A percentile compares a stretch with the other conserved stretches of the same genome.
These are phyloP conservation scores for Annulohypoxylon nitens DNA, from an alignment of 495 filamentous ascomycete genomes.

Conservation along the genomic window DNA sequence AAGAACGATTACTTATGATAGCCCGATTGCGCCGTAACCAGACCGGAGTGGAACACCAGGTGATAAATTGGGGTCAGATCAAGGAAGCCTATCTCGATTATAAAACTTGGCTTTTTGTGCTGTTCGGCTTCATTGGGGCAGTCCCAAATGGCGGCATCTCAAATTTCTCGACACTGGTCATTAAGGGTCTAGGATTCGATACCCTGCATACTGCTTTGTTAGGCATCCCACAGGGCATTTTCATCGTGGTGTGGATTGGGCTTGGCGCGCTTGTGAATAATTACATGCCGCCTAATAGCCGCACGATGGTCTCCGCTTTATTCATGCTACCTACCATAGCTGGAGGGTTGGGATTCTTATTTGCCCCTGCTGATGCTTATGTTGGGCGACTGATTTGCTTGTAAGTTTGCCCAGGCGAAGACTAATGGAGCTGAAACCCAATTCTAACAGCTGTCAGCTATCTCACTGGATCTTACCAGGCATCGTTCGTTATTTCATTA, in stretches of 20 bases:
- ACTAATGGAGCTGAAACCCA: neutral
- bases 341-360: constrained; percentile 14
- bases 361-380: neutral
- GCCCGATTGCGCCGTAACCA: constrained; percentile 12
- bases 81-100: constrained; percentile 12
- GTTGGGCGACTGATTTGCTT: constrained; percentile 14
- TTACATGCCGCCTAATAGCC: constrained; percentile 15
- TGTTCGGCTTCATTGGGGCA: constrained; percentile 1
- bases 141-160: constrained; percentile 13
- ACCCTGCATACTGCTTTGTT: constrained; percentile 2
- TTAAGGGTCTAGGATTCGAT: constrained; percentile 5
- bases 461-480: constrained; percentile 19
- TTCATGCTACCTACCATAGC: constrained; percentile 26
- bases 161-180: constrained; percentile 11
- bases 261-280: constrained; percentile 17
- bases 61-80: constrained; percentile 6
- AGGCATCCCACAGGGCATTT: constrained; percentile 3
- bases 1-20: constrained; percentile 14
- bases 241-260: neutral
- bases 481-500: constrained; percentile 19
- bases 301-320: constrained; percentile 19
- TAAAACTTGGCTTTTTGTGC: constrained; percentile 11
- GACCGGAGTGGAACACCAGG: constrained; percentile 10
- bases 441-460: constrained; percentile 3
- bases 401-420: neutral